Evolutionary conservation across 495 filamentous ascomycete species (phyloP).

Genomic region (Amniculicola lignicola): DNA sequence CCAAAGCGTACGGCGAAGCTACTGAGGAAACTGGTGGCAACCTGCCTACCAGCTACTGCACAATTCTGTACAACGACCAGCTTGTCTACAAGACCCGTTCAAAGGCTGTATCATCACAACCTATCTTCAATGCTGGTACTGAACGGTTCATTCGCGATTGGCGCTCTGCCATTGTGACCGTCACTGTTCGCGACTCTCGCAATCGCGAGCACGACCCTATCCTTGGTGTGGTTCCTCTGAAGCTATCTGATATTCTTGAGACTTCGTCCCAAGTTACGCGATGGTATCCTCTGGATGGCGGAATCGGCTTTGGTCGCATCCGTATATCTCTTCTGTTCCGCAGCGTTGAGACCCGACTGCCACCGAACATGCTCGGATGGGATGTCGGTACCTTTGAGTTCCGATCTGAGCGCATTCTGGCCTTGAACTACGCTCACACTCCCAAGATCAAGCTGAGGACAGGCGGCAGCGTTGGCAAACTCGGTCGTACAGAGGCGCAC

Average conservation of each 20-base stretch:
- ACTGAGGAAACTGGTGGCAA: conserved; percentile 75
- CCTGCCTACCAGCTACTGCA: conserved; percentile 87
- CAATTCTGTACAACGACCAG: conserved; percentile 83
- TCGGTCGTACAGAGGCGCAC: conserved; percentile 57
- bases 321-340: conserved; percentile 87
- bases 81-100: conserved; percentile 86
- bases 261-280: conserved; percentile 75
- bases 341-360: conserved; percentile 76
- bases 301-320: conserved; percentile 79
- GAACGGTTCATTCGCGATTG: conserved; percentile 95
- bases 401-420: conserved; percentile 59
- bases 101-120: conserved; percentile 88
- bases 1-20: conserved; percentile 77
- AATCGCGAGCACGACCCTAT: conserved; percentile 93
- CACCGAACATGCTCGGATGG: conserved; percentile 79
- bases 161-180: conserved; percentile 78
- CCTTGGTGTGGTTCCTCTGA: conserved; percentile 83
- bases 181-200: conserved; percentile 81
- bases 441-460: conserved; percentile 74
- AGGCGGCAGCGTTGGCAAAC: conserved; percentile 74
- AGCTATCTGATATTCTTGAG: conserved; percentile 80
- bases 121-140: conserved; percentile 94
- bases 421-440: conserved; percentile 55
- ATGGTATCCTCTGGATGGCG: conserved; percentile 67
- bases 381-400: conserved; percentile 95